phyloP scores from a whole-genome alignment of 768 basidiomycete genomes.

The Coprinopsis strossmayeri region DNA sequence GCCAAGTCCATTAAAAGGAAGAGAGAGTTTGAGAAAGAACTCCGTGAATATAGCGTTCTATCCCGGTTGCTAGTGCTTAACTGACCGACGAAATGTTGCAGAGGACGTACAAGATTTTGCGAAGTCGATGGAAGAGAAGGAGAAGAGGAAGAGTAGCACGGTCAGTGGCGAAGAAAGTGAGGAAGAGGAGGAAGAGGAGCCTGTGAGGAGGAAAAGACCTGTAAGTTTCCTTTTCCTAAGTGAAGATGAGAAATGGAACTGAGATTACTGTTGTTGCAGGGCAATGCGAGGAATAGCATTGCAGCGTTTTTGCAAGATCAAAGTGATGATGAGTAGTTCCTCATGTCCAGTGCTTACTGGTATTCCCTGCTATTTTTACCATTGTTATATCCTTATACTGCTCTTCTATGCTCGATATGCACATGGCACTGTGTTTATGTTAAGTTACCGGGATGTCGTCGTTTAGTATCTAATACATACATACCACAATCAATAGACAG shows the following conservation, averaged over 20 bases:
- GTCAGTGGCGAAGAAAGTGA: constrained; percentile 21
- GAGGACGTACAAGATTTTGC: constrained; percentile 77
- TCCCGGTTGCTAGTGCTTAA: not conserved
- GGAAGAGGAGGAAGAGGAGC: constrained; percentile 11
- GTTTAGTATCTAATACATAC: too few relatives aligned
- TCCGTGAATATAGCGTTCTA: constrained; percentile 46
- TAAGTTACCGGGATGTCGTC: too few relatives aligned
- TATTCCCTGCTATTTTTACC: too few relatives aligned
- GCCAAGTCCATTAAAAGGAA: constrained; percentile 68
- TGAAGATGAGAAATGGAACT: not conserved
- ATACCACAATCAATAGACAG: too few relatives aligned
- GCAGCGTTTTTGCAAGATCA: constrained; percentile 9
- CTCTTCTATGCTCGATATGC: too few relatives aligned
- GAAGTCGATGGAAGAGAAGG: constrained; percentile 34
- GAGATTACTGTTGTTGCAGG: not conserved
- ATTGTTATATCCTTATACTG: too few relatives aligned
- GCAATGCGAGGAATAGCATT: constrained; percentile 10
- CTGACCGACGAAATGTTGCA: constrained; percentile 19
- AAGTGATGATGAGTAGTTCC: constrained; percentile 4
- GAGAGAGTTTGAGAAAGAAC: constrained; percentile 72
- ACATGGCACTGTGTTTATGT: too few relatives aligned
- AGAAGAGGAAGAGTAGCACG: constrained; percentile 13
- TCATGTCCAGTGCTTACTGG: not conserved
- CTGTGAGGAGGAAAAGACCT: constrained; percentile 1
- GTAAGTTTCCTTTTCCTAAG: not conserved